Percentiles rank a stretch among this genome's conserved stretches.
Conservation (phyloP, 1,284 basidiomycete genomes). For the Moniliella sp. region DNA sequence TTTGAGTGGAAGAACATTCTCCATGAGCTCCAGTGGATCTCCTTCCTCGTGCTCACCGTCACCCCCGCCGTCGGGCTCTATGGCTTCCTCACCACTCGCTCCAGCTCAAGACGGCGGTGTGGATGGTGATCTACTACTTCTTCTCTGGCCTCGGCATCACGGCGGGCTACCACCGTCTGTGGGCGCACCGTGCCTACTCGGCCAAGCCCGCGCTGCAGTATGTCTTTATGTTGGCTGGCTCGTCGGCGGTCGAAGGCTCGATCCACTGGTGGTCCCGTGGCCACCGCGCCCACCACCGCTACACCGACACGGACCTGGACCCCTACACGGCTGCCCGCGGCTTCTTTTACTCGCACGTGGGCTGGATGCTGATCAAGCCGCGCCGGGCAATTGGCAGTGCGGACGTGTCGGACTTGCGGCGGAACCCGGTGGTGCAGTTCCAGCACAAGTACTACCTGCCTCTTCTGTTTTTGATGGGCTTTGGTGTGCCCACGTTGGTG, state of each 20-base stretch:
- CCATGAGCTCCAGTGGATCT: slow-evolving; percentile 30
- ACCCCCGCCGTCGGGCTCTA: slow-evolving; percentile 22
- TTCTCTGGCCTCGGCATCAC: slow-evolving; percentile 31
- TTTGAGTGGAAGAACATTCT: slow-evolving; percentile 23
- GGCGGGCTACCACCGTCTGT: slow-evolving; percentile 29
- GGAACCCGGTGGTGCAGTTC: slow-evolving; percentile 29
- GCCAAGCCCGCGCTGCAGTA: no score
- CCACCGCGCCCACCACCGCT: slow-evolving; percentile 33
- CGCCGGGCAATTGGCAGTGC: slow-evolving; percentile 31
- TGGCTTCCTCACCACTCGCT: slow-evolving; percentile 20
- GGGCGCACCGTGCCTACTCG: slow-evolving; percentile 31
- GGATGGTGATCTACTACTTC: slow-evolving; percentile 26
- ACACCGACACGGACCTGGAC: slow-evolving; percentile 33
- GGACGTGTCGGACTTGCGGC: slow-evolving; percentile 27
- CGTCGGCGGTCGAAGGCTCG: slow-evolving; percentile 27
- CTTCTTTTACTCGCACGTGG: no score
- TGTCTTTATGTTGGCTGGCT: slow-evolving; percentile 27
- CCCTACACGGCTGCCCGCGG: no score
- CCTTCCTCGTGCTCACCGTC: slow-evolving; percentile 19
- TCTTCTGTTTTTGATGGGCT: slow-evolving; percentile 27
- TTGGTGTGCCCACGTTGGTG: slow-evolving; percentile 25
- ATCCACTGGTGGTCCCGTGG: slow-evolving; percentile 33
- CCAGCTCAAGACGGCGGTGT: slow-evolving; percentile 11
- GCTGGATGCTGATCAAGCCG: slow-evolving; percentile 33
- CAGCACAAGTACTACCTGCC: slow-evolving; percentile 31